Base-by-base conservation (phyloP, 1,139 yeast genomes). In the Kurtzmaniella quercitrusa region DNA sequence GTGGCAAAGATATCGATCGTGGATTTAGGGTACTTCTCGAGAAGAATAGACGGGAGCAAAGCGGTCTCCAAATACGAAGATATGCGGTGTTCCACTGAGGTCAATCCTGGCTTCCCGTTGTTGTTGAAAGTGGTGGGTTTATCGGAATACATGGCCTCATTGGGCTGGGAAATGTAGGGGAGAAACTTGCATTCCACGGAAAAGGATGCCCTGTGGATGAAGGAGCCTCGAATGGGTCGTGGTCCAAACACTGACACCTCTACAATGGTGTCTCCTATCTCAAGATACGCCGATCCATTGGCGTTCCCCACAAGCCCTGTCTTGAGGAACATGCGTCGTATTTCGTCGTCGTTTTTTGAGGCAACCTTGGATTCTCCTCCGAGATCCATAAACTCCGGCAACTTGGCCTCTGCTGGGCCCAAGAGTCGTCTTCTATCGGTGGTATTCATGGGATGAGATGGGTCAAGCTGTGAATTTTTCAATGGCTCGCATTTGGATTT, bases 201-300 rank as follows among this genome's bases (percentile, higher is more conserved):
- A 40, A 88, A 68, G 2, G 81, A 72, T 1, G 94, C 94, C 45
- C 80, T 71, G 37, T 84, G 82, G 29, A 81, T 73, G 59, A 86
- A 87, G 1, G 88, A 77, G 0, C 91, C 90, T 49, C 88, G 72
- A 41, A 86, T 82, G 6, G 97, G 96, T 51, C 93, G 75, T 10
- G 98, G 97, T 0, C 97, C 98, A 62, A 84, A 88, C 0, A 91
- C 84, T 1, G 90, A 76, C 1, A 84, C 83, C 48, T 85, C 81
- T 7, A 90, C 65, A 36, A 82, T 73, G 25, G 80, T 77, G 42
- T 75, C 75, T 14, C 78, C 85, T 11, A 77, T 72, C 60, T 91
- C 97, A 34, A 88, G 60, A 54, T 84, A 86, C 11, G 94, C 77
- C 9, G 96, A 88, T 1, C 98, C 98, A 56, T 83, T 85, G 39